phyloP scores from a whole-genome alignment of 208 protist species.

The Phytomonas sp. region DNA sequence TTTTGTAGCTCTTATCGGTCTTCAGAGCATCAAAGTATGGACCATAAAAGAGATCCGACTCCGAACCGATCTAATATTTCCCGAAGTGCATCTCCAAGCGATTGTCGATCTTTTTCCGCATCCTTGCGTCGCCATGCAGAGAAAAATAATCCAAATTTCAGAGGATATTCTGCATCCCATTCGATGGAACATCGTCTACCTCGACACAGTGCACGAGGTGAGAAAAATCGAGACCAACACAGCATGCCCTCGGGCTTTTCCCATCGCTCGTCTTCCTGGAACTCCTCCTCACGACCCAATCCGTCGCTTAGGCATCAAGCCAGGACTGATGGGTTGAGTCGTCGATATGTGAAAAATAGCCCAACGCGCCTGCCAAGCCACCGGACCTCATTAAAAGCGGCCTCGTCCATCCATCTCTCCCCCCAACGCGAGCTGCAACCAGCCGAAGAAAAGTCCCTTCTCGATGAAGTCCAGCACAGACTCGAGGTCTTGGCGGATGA shows the following conservation, averaged over 20 bases:
- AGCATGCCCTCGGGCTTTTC: background rate
- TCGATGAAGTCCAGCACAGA: conserved; percentile 41
- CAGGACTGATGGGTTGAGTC: background rate
- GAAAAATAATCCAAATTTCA: background rate
- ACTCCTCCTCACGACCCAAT: background rate
- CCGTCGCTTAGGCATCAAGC: background rate
- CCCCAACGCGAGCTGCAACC: background rate
- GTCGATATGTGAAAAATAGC: background rate
- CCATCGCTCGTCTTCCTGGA: background rate
- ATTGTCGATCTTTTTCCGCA: background rate
- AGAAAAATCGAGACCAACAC: background rate
- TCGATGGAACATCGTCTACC: background rate
- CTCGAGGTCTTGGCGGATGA: conserved; percentile 28
- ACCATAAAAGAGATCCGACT: background rate
- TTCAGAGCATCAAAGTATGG: background rate
- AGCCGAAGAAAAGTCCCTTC: conserved; percentile 22
- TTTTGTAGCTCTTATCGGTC: background rate
- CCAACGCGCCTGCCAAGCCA: conserved; percentile 2
- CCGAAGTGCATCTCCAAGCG: background rate
- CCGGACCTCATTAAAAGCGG: conserved; percentile 4
- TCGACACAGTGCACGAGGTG: background rate
- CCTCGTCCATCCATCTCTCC: conserved; percentile 4
- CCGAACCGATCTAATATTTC: background rate
- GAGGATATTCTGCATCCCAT: background rate
- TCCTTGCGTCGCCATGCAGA: background rate